phyloP scores from a whole-genome alignment of 768 basidiomycete species.

The Tricholoma hemisulphureum region DNA sequence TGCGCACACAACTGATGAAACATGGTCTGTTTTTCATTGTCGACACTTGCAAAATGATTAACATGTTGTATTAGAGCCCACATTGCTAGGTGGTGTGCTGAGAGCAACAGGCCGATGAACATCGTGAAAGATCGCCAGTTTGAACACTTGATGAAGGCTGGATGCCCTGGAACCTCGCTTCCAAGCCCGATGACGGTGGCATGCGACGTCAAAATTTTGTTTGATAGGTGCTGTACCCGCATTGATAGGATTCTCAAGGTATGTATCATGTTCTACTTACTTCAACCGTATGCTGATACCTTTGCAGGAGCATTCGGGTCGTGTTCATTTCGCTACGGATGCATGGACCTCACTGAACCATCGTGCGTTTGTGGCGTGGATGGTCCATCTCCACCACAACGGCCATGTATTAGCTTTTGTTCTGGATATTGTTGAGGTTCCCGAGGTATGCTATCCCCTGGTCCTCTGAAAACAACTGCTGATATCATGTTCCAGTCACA shows the following conservation, averaged over 20 bases:
- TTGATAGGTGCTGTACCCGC: constrained; percentile 9
- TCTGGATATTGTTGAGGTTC: no score
- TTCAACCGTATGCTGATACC: background rate
- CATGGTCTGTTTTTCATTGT: background rate
- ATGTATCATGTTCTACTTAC: constrained; percentile 1
- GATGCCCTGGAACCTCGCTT: background rate
- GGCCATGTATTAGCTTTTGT: no score
- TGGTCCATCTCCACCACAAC: no score
- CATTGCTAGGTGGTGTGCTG: no score
- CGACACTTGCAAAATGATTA: background rate
- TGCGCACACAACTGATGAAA: background rate
- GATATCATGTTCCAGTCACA: no score
- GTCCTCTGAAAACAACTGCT: no score
- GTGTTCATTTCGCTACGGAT: no score
- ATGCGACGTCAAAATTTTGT: constrained; percentile 29
- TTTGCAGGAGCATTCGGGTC: constrained; percentile 25
- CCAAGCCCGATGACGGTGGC: background rate
- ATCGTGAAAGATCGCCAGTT: background rate
- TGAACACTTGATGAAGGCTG: no score
- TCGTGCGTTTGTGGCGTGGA: no score
- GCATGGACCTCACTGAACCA: no score
- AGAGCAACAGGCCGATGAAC: background rate
- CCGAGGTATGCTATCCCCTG: no score
- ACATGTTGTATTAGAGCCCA: no score
- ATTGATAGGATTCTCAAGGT: constrained; percentile 28